Conservation (phyloP, 139 green algal species). For the Coelastrella sp. region DNA sequence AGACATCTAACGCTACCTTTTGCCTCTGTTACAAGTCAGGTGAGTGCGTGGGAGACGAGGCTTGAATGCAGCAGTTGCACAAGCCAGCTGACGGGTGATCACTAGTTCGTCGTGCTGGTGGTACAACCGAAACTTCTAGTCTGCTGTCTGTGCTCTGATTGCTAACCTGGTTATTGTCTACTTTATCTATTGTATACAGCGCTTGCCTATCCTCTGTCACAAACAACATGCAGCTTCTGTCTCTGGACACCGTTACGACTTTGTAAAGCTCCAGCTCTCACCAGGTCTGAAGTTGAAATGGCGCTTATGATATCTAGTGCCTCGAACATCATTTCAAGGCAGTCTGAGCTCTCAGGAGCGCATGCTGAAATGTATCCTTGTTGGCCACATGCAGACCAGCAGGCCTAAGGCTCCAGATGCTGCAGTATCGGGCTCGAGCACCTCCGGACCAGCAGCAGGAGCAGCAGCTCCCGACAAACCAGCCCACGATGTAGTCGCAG, state of each 20-base stretch:
- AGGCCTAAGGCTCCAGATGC: constrained; percentile 39
- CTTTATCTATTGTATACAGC: no score
- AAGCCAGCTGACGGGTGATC: neutral
- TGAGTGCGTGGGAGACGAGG: neutral
- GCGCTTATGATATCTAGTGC: no score
- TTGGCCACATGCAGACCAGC: neutral
- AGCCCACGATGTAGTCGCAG: constrained; percentile 72
- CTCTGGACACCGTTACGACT: neutral
- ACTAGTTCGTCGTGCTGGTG: neutral
- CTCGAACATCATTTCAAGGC: no score
- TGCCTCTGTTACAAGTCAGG: constrained; percentile 1
- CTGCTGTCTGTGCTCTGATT: no score
- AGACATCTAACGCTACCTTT: neutral
- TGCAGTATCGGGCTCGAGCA: neutral
- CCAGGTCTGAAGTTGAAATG: no score
- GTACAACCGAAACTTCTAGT: no score
- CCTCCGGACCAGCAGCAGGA: constrained; percentile 29
- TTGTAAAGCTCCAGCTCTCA: neutral
- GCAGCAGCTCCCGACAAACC: constrained; percentile 58
- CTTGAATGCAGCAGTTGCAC: no score
- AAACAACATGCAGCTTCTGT: no score
- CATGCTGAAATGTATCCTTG: neutral
- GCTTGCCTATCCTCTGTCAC: no score
- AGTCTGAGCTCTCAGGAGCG: no score
- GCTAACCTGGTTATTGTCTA: no score